Base-by-base conservation (phyloP, 306 rosid species). In the Aeschynomene evenia region DNA sequence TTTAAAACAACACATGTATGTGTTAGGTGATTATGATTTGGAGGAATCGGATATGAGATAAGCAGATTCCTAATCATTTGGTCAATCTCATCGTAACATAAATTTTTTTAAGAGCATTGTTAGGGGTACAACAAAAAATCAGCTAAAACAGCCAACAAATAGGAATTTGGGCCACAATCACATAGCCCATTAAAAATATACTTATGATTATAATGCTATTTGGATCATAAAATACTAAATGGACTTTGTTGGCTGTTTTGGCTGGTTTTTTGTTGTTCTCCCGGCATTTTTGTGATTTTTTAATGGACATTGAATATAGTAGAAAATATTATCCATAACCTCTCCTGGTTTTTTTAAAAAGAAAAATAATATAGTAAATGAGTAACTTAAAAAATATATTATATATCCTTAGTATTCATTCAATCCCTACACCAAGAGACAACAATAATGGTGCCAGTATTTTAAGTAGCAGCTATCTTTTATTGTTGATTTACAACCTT, bases 391-490 rank as follows among this genome's bases (percentile, higher is more conserved):
- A 51, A 20, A 36, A 50, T 40, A 8, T 48, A 26, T 62, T 37
- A 58, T 26, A 8, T 26, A 39, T 63, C 50, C 46, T 16, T 51
- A 59, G 31, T 33, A 66, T 34, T 24, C 40, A 66, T 34, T 24
- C 58, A 61, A 36, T 36, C 58, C 64, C 48, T 40, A 66, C 10
- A 66, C 5, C 4, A 26, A 54, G 43, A 66, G 55, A 62, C 81
- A 68, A 50, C 36, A 53, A 69, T 62, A 49, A 80, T 77, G 74
- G 62, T 73, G 82, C 71, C 64, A 24, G 77, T 58, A 26, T 42
- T 51, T 56, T 39, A 50, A 78, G 70, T 34, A 72, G 67, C 82
- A 62, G 2, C 24, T 60, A 49, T 50, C 71, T 76, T 68, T 60
- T n/a, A 18, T 67, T 61, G 51, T 19, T 5, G 74, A 22, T 43